Conservation (phyloP, 768 basidiomycete genomes). For the Leucosporidium creatinivorum region DNA sequence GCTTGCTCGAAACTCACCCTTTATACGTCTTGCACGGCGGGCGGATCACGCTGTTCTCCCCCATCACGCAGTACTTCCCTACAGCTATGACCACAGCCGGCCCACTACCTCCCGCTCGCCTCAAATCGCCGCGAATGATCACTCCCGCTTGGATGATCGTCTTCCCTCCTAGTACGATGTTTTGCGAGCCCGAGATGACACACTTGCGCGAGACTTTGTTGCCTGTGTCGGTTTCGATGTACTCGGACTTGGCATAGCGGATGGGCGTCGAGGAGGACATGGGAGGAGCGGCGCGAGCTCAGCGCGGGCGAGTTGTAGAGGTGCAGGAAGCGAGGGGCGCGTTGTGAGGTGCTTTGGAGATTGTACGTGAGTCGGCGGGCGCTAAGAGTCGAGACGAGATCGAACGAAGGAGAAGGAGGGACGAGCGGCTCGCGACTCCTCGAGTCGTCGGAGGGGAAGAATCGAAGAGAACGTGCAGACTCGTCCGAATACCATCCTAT, state of each 20-base stretch:
- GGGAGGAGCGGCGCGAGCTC: too few species aligned
- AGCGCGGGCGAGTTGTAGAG: too few species aligned
- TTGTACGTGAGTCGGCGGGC: too few species aligned
- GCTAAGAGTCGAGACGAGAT: too few species aligned
- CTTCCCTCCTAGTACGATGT: conserved; percentile 95
- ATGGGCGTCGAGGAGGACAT: neutral
- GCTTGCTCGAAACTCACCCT: conserved; percentile 38
- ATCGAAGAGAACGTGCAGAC: too few species aligned
- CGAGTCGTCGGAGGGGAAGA: too few species aligned
- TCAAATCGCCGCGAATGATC: conserved; percentile 87
- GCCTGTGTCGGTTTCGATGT: conserved; percentile 57
- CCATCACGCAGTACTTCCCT: conserved; percentile 85
- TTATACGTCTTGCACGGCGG: conserved; percentile 46
- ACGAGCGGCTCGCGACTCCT: too few species aligned
- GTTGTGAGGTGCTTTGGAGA: too few species aligned
- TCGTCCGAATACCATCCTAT: too few species aligned
- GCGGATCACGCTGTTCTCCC: conserved; percentile 75
- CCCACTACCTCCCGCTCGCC: conserved; percentile 50
- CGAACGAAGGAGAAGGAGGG: too few species aligned
- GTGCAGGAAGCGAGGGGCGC: too few species aligned
- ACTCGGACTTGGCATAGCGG: conserved; percentile 2
- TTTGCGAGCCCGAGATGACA: conserved; percentile 84
- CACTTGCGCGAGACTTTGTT: conserved; percentile 92
- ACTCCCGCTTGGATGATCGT: conserved; percentile 85
- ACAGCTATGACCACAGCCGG: conserved; percentile 75